phyloP scores from a whole-genome alignment of 495 filamentous ascomycete species.

The Lasiosphaeris hirsuta region DNA sequence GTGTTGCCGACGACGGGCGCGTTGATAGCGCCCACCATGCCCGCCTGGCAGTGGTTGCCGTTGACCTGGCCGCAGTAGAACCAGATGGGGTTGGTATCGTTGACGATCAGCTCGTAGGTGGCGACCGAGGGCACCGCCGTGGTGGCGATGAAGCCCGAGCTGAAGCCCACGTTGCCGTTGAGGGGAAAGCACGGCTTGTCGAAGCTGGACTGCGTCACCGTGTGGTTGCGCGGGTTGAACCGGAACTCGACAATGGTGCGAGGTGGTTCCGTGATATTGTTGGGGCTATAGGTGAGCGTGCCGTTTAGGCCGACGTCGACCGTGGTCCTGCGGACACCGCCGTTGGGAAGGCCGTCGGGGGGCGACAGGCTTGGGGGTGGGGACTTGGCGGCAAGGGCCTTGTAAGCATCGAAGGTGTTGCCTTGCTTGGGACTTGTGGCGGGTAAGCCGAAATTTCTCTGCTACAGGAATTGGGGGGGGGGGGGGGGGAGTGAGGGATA shows the following conservation, averaged over 20 bases:
- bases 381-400: slow-evolving; percentile 24
- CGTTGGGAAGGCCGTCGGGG: slow-evolving; percentile 28
- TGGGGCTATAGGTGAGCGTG: slow-evolving; percentile 45
- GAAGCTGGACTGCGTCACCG: slow-evolving; percentile 54
- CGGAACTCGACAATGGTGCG: slow-evolving; percentile 55
- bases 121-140: slow-evolving; percentile 26
- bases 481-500: no score
- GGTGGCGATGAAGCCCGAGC: slow-evolving; percentile 27
- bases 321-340: slow-evolving; percentile 33
- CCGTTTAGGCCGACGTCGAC: slow-evolving; percentile 50
- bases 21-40: slow-evolving; percentile 43
- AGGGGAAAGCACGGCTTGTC: slow-evolving; percentile 49
- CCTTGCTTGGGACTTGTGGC: slow-evolving; percentile 16
- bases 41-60: slow-evolving; percentile 32
- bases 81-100: slow-evolving; percentile 27
- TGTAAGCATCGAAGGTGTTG: slow-evolving; percentile 38
- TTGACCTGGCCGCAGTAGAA: slow-evolving; percentile 38
- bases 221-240: slow-evolving; percentile 57
- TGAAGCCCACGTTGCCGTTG: slow-evolving; percentile 17
- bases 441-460: no score
- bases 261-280: slow-evolving; percentile 46
- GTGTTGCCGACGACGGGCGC: slow-evolving; percentile 35
- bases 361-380: slow-evolving; percentile 29
- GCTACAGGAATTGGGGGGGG: no score
- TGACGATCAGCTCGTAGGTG: slow-evolving; percentile 35